These are phyloP conservation scores for Cutaneotrichosporon cavernicola DNA, from an alignment of 1,284 basidiomycete genomes.

Conservation along the genomic window DNA sequence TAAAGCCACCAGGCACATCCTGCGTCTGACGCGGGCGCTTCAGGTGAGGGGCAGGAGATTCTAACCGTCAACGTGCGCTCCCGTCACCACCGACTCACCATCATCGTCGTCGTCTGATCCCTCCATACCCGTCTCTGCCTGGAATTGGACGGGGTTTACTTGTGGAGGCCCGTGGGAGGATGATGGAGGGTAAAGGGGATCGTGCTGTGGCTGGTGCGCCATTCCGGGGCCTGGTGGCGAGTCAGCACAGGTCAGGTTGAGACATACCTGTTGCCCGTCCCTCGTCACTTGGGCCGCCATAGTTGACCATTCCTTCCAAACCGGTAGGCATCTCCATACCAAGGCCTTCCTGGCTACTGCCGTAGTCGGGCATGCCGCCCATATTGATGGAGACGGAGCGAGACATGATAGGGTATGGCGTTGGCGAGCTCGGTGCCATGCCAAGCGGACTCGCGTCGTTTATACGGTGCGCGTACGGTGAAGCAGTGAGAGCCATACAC, in stretches of 20 bases:
- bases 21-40: constrained; percentile 29
- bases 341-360: constrained; percentile 19
- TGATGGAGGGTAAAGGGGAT: constrained; percentile 12
- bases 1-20: constrained; percentile 44
- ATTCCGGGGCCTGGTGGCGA: constrained; percentile 15
- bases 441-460: constrained; percentile 23
- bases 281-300: constrained; percentile 30
- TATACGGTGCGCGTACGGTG: constrained; percentile 25
- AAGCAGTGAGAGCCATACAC: constrained; percentile 28
- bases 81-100: constrained; percentile 22
- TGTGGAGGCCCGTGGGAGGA: constrained; percentile 8
- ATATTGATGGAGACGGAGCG: constrained; percentile 28
- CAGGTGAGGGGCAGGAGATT: constrained; percentile 15
- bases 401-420: constrained; percentile 20
- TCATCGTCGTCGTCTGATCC: constrained; percentile 48
- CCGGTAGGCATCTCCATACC: constrained; percentile 49
- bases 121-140: constrained; percentile 46
- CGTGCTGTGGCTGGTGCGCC: constrained; percentile 3
- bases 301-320: constrained; percentile 49
- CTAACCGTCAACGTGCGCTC: neutral
- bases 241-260: neutral
- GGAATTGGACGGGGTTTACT: constrained; percentile 38
- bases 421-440: constrained; percentile 19
- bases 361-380: constrained; percentile 23
- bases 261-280: constrained; percentile 22